These are phyloP conservation scores for Thuidium tamariscinum DNA, from an alignment of 225 moss, liverwort and hornwort species.

Conservation along the genomic window DNA sequence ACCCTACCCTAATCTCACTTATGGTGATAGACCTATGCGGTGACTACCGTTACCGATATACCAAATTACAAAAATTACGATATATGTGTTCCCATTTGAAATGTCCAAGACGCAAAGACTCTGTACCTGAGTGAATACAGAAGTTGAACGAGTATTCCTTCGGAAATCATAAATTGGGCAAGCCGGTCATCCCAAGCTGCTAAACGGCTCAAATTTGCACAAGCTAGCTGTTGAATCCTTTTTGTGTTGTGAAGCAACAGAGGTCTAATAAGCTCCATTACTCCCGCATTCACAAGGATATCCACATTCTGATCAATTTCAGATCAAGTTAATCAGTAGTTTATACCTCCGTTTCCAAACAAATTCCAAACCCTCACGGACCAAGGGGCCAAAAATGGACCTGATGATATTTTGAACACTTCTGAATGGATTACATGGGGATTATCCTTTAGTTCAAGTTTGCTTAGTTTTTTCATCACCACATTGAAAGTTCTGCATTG, in stretches of 20 bases:
- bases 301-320: conserved; percentile 53
- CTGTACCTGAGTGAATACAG: conserved; percentile 66
- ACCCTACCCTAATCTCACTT: neutral
- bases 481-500: neutral
- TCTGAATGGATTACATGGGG: neutral
- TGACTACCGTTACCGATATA: neutral
- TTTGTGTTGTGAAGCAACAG: conserved; percentile 63
- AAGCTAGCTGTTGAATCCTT: conserved; percentile 85
- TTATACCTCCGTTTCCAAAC: neutral
- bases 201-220: conserved; percentile 61
- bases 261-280: conserved; percentile 71
- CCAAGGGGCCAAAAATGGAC: neutral
- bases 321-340: neutral
- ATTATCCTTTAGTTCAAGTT: neutral
- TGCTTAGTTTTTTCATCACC: neutral
- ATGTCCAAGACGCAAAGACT: neutral
- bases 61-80: neutral
- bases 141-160: conserved; percentile 75
- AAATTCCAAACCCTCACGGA: neutral
- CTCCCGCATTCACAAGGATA: conserved; percentile 69
- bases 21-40: neutral
- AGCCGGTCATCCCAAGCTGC: conserved; percentile 71
- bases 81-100: neutral
- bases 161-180: conserved; percentile 70
- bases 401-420: neutral